Base-by-base conservation (phyloP, 305 asterid genomes). In the Solanum hybrid region DNA sequence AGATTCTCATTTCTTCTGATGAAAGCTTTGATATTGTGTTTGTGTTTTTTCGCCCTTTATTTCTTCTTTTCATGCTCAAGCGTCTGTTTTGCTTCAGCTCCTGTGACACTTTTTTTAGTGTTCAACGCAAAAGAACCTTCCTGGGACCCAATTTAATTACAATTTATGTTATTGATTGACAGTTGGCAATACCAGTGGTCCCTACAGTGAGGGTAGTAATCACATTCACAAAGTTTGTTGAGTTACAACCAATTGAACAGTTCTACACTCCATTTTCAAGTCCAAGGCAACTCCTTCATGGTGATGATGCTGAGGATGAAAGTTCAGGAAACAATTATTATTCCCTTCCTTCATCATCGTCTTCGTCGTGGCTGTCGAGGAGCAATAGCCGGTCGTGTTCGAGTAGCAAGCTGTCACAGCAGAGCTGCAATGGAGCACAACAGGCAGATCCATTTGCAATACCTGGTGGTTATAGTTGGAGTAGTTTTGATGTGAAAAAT, bases 111-210 rank as follows among this genome's bases (percentile, higher is more conserved):
- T 35, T 71, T 60, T 72, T 24, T 24, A 40, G 34, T 76, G 86
- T 46, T 76, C 9, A 75, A 87, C 87, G 76, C 86, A 40, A 76
- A 46, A 20, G 86, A 75, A 87, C 71, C 84, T 31, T 26, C 87
- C 75, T 37, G 90, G 76, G 91, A 31, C 90, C 93, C 87, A 77
- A 24, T 12, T 17, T 56, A 42, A 34, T 20, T 42, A 7, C 14
- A 80, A 38, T 31, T 88, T 93, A 89, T 26, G 2, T n/a, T 69
- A 69, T 10, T 69, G 26, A 24, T 69, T 69, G 26, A 37, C 96
- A 97, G 99, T 95, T 97, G 80, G 96, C 99, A 14, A 96, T 97
- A 87, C 99, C 99, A 11, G 99, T 96, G 93, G 96, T 97, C 85
- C 98, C 99, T 35, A 97, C 99, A 35, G 99, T 97, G 91, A 93